A percentile compares a stretch with the other conserved stretches of the same genome.
These are phyloP conservation scores for Pichia nanzhaoensis DNA, from an alignment of 805 yeast species.

Conservation along the genomic window DNA sequence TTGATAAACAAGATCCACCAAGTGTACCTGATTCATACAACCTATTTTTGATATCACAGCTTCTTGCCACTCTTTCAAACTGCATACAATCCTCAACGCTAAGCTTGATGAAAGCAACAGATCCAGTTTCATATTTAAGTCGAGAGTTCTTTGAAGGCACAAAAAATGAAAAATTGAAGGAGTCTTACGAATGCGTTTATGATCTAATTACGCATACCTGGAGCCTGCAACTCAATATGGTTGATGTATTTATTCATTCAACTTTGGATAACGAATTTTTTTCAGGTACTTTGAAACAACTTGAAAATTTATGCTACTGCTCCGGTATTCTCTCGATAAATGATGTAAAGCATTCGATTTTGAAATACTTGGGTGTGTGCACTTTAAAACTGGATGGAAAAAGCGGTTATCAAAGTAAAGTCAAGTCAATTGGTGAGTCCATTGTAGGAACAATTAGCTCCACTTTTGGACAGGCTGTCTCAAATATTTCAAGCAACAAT, in stretches of 20 bases:
- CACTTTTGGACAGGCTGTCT: slow-evolving; percentile 33
- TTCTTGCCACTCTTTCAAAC: slow-evolving; percentile 53
- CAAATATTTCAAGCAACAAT: slow-evolving; percentile 20
- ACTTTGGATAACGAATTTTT: slow-evolving; percentile 66
- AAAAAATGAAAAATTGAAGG: slow-evolving; percentile 9
- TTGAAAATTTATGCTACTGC: slow-evolving; percentile 77
- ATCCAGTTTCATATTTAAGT: slow-evolving; percentile 2
- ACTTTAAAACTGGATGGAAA: slow-evolving; percentile 36
- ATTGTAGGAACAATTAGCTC: slow-evolving; percentile 46
- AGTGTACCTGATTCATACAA: slow-evolving; percentile 55
- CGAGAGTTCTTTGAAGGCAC: slow-evolving; percentile 13
- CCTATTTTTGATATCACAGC: slow-evolving; percentile 47
- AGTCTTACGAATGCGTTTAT: slow-evolving; percentile 16
- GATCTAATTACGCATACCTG: slow-evolving; percentile 32
- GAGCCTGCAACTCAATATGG: slow-evolving; percentile 36
- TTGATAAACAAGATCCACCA: slow-evolving; percentile 81
- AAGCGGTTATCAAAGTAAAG: slow-evolving; percentile 28
- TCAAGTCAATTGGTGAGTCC: slow-evolving; percentile 42
- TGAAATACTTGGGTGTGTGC: slow-evolving; percentile 39
- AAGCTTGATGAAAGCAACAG: slow-evolving; percentile 23
- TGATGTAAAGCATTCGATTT: slow-evolving; percentile 51
- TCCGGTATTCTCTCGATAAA: slow-evolving; percentile 64
- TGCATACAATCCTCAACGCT: slow-evolving; percentile 54
- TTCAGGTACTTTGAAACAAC: slow-evolving; percentile 58
- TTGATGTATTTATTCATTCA: slow-evolving; percentile 51